These are phyloP conservation scores for Sequoiadendron giganteum DNA, from an alignment of 75 land plant genomes.

Conservation along the genomic window DNA sequence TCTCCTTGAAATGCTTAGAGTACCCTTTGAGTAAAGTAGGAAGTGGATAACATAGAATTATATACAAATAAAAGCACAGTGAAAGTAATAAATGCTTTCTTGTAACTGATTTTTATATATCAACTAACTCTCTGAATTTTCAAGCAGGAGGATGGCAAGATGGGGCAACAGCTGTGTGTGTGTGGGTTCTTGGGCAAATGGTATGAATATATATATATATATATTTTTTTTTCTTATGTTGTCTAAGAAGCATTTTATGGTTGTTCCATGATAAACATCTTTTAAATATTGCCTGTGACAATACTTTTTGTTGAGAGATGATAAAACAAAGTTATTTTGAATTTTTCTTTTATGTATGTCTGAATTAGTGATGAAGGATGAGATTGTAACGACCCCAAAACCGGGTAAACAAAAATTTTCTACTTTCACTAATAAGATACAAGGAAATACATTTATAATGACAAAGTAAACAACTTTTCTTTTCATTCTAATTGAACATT, in stretches of 20 bases:
- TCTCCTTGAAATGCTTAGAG: background rate
- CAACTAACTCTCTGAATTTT: background rate
- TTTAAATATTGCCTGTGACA: too few relatives aligned
- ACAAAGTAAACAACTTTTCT: too few relatives aligned
- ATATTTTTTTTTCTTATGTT: too few relatives aligned
- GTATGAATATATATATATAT: constrained; percentile 26
- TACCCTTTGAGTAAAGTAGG: background rate
- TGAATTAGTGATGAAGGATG: background rate
- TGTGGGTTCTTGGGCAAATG: constrained; percentile 71
- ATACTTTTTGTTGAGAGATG: too few relatives aligned
- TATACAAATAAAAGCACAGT: background rate
- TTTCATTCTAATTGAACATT: too few relatives aligned
- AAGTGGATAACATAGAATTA: background rate
- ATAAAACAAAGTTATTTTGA: too few relatives aligned
- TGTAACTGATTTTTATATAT: background rate
- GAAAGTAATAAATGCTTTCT: background rate
- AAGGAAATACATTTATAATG: too few relatives aligned
- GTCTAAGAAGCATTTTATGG: background rate
- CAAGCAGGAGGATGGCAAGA: constrained; percentile 79
- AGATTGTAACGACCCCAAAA: too few relatives aligned
- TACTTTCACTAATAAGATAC: too few relatives aligned
- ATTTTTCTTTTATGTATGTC: background rate
- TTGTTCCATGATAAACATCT: background rate
- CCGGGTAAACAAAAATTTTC: too few relatives aligned
- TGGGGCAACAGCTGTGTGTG: constrained; percentile 86